A percentile compares a stretch with the other conserved stretches of the same genome.
phyloP scores from a whole-genome alignment of 345 rosid species.

The Punica granatum region DNA sequence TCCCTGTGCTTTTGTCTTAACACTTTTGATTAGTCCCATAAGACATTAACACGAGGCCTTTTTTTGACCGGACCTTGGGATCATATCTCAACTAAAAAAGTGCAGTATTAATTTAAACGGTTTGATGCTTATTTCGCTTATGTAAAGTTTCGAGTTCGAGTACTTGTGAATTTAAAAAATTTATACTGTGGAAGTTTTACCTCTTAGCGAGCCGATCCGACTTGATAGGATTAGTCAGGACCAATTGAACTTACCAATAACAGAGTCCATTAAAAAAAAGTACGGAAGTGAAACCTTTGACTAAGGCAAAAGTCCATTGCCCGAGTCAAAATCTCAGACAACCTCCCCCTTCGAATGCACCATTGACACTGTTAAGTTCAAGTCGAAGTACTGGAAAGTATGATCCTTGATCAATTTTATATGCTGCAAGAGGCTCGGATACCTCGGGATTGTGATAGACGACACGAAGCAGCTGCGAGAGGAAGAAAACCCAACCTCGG shows the following conservation, averaged over 20 bases:
- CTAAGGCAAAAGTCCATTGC: not conserved
- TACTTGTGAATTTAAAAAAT: too few species aligned
- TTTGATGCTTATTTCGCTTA: too few species aligned
- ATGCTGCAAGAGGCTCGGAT: too few species aligned
- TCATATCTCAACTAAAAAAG: too few species aligned
- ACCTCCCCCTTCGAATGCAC: not conserved
- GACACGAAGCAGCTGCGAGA: constrained; percentile 1
- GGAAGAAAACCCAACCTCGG: constrained; percentile 54
- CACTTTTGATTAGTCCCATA: constrained; percentile 10
- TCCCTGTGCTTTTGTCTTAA: not conserved
- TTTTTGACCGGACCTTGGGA: not conserved
- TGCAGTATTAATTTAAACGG: too few species aligned
- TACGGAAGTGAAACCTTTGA: not conserved
- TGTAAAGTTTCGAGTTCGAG: too few species aligned
- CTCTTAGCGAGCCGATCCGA: too few species aligned
- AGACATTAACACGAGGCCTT: not conserved
- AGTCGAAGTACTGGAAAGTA: not conserved
- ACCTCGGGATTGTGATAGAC: too few species aligned
- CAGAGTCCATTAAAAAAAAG: too few species aligned
- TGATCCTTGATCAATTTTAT: not conserved
- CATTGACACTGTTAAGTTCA: not conserved
- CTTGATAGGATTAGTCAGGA: too few species aligned
- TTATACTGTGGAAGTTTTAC: too few species aligned
- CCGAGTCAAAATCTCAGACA: not conserved
- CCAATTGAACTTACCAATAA: too few species aligned